These are phyloP conservation scores for Xylaria venustula DNA, from an alignment of 495 filamentous ascomycete species.

Conservation along the genomic window DNA sequence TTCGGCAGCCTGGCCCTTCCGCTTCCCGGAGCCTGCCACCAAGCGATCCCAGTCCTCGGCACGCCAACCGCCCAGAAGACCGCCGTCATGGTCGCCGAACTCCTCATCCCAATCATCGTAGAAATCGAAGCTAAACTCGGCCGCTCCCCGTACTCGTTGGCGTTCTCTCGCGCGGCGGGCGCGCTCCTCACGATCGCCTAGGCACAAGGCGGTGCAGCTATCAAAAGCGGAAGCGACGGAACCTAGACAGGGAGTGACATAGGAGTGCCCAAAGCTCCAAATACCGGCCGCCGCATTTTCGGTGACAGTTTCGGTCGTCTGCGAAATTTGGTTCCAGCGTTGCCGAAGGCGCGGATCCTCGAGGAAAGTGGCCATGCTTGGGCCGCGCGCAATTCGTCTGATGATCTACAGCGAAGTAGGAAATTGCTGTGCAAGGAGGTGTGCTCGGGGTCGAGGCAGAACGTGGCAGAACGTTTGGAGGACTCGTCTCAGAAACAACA, in stretches of 20 bases:
- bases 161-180: constrained; percentile 61
- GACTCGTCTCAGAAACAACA: background rate
- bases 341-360: constrained; percentile 92
- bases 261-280: constrained; percentile 82
- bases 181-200: constrained; percentile 72
- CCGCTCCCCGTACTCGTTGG: constrained; percentile 57
- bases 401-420: background rate
- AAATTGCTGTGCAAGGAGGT: background rate
- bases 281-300: constrained; percentile 85
- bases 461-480: background rate
- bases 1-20: constrained; percentile 37
- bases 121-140: constrained; percentile 90
- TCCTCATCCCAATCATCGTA: constrained; percentile 97
- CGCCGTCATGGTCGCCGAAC: constrained; percentile 57
- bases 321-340: constrained; percentile 87
- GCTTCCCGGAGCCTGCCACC: constrained; percentile 69
- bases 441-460: background rate
- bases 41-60: constrained; percentile 88
- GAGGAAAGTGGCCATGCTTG: constrained; percentile 53
- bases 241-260: constrained; percentile 76
- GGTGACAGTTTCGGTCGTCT: constrained; percentile 88
- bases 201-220: constrained; percentile 68
- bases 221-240: constrained; percentile 64
- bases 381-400: background rate
- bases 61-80: constrained; percentile 64